A percentile compares a stretch with the other conserved stretches of the same genome.
These are phyloP conservation scores for Asparagopsis taxiformis DNA, from an alignment of 31 red algal species.

Conservation along the genomic window DNA sequence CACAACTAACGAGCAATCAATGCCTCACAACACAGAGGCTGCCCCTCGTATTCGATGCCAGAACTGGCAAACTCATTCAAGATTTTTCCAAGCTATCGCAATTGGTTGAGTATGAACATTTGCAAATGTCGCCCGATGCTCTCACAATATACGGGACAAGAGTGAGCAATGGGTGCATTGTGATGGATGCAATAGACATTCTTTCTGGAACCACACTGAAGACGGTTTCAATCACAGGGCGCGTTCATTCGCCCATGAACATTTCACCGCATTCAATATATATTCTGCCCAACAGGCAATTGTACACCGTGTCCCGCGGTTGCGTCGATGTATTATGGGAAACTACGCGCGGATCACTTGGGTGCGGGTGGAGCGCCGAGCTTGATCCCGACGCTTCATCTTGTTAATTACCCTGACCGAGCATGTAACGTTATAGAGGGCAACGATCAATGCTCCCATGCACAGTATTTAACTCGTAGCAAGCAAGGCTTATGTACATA, in stretches of 20 bases:
- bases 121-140: conserved; percentile 59
- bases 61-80: conserved; percentile 47
- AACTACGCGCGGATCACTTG: conserved; percentile 52
- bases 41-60: conserved; percentile 46
- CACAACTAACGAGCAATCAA: conserved; percentile 6
- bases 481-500: neutral
- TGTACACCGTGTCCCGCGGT: conserved; percentile 46
- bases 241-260: conserved; percentile 15
- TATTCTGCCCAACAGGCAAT: conserved; percentile 14
- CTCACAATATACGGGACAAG: conserved; percentile 63
- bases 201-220: conserved; percentile 42
- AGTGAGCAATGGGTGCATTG: conserved; percentile 20
- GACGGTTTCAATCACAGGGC: conserved; percentile 35
- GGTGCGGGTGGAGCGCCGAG: conserved; percentile 52
- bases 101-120: conserved; percentile 32
- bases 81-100: conserved; percentile 34
- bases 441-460: neutral
- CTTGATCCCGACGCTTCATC: neutral
- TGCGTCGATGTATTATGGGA: conserved; percentile 54
- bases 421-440: neutral
- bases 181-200: conserved; percentile 68
- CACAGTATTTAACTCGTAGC: neutral
- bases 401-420: neutral
- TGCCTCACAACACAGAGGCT: conserved; percentile 20
- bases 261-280: conserved; percentile 45